phyloP scores from a whole-genome alignment of 148 eudicot genomes.

The Salicornia ramosissima region DNA sequence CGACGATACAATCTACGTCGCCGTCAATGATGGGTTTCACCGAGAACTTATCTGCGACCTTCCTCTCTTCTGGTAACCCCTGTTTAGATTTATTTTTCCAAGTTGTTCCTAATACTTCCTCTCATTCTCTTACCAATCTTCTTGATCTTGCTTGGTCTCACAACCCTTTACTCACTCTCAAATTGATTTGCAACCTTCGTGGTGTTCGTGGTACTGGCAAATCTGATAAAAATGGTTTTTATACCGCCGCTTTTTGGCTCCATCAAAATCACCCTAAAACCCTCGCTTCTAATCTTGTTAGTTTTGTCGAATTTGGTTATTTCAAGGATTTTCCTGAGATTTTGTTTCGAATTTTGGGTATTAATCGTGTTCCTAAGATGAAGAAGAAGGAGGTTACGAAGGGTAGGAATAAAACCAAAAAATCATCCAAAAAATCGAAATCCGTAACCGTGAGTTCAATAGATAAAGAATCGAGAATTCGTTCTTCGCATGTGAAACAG shows the following conservation, averaged over 20 bases:
- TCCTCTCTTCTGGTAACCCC: slow-evolving; percentile 22
- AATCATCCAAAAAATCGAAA: too few relatives aligned
- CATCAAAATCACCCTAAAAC: slow-evolving; percentile 28
- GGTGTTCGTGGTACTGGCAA: slow-evolving; percentile 30
- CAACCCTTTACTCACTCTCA: slow-evolving; percentile 23
- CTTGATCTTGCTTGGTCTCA: slow-evolving; percentile 23
- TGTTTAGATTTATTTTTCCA: slow-evolving; percentile 27
- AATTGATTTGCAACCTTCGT: slow-evolving; percentile 28
- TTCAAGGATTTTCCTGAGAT: slow-evolving; percentile 32
- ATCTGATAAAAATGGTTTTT: slow-evolving; percentile 25
- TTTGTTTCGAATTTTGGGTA: slow-evolving; percentile 20
- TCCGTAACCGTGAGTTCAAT: too few relatives aligned
- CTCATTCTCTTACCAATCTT: background rate
- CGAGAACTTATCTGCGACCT: slow-evolving; percentile 13
- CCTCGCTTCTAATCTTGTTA: slow-evolving; percentile 18
- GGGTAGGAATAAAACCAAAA: too few relatives aligned
- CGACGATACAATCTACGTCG: background rate
- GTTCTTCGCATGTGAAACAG: too few relatives aligned
- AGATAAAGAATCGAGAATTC: too few relatives aligned
- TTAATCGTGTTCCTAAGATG: slow-evolving; percentile 16
- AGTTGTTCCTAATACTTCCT: slow-evolving; percentile 16
- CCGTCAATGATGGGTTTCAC: slow-evolving; percentile 8
- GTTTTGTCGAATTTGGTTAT: slow-evolving; percentile 21
- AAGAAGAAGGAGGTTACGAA: too few relatives aligned
- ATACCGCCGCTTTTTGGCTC: slow-evolving; percentile 25